Conservation (phyloP, 1,284 basidiomycete species). For the Apiotrichum akiyoshidainum region DNA sequence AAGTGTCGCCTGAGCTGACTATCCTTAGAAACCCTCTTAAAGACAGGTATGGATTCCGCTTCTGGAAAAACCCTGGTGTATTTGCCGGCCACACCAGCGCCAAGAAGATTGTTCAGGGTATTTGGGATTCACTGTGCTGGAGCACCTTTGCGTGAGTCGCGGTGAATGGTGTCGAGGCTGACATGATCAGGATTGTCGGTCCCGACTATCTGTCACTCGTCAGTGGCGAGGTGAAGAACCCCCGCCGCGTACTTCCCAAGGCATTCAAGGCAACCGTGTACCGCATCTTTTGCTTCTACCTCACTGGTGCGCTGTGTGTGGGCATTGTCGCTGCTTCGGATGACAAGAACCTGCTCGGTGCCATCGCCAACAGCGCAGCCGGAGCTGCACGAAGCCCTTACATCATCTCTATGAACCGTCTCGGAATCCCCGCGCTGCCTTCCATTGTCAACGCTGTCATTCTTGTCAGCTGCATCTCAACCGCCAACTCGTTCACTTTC, state of each 20-base stretch:
- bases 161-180: not conserved
- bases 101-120: constrained; percentile 33
- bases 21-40: constrained; percentile 3
- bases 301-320: constrained; percentile 32
- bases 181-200: constrained; percentile 19
- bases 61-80: constrained; percentile 38
- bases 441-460: constrained; percentile 45
- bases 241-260: constrained; percentile 35
- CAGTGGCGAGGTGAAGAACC: constrained; percentile 26
- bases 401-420: constrained; percentile 45
- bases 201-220: constrained; percentile 33
- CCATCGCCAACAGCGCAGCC: constrained; percentile 16
- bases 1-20: not conserved
- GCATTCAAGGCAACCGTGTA: constrained; percentile 37
- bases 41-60: constrained; percentile 30
- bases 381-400: constrained; percentile 25
- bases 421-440: constrained; percentile 43
- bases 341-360: constrained; percentile 23
- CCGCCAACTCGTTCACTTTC: constrained; percentile 37
- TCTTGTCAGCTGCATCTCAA: constrained; percentile 45
- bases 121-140: constrained; percentile 33
- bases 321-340: constrained; percentile 24
- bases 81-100: constrained; percentile 22
- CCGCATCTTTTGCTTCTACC: constrained; percentile 40
- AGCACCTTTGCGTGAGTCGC: constrained; percentile 34